Evolutionary conservation across 202 grass and related monocot species (phyloP).

Genomic region (Alloteropsis angusta): DNA sequence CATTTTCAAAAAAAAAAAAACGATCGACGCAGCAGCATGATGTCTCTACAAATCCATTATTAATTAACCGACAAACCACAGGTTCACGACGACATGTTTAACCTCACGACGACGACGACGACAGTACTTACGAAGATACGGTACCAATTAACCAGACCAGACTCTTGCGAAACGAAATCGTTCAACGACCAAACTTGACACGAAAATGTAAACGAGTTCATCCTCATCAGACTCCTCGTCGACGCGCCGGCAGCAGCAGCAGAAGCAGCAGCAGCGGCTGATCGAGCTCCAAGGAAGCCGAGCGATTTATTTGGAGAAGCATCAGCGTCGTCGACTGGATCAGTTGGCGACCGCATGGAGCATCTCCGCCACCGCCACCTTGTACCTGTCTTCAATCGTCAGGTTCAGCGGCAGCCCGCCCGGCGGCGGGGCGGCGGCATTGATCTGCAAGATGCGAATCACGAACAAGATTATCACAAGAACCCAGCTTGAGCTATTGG

Average conservation of each 20-base stretch:
- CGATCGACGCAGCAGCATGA: background rate
- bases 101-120: background rate
- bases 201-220: background rate
- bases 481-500: background rate
- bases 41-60: background rate
- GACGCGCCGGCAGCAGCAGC: background rate
- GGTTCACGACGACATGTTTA: background rate
- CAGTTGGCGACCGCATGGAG: slow-evolving; percentile 30
- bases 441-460: slow-evolving; percentile 11
- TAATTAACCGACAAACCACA: background rate
- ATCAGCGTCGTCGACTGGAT: background rate
- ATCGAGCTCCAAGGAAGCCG: background rate
- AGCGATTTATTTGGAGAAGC: too few species aligned
- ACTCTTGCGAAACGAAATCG: background rate
- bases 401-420: background rate
- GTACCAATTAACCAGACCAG: background rate
- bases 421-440: background rate
- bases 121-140: background rate
- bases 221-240: background rate
- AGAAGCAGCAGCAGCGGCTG: background rate
- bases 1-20: too few species aligned
- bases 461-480: background rate
- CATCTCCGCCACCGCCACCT: slow-evolving; percentile 49
- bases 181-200: background rate
- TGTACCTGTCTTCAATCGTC: slow-evolving; percentile 51